A percentile compares a stretch with the other conserved stretches of the same genome.
phyloP scores from a whole-genome alignment of 805 yeast species.

The Lipomyces sp. region DNA sequence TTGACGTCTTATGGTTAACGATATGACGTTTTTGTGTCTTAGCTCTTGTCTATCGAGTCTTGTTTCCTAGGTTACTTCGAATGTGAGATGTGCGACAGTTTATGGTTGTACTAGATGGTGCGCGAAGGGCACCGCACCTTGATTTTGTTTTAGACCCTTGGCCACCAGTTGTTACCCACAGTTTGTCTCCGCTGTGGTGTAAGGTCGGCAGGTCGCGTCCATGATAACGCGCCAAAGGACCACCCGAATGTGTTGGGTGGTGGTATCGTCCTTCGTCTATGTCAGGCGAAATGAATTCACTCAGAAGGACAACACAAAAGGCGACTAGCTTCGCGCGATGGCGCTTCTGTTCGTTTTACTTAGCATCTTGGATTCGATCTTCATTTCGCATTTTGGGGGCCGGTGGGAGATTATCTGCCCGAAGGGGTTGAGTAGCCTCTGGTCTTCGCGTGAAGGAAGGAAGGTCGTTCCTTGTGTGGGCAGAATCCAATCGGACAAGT shows the following conservation, averaged over 20 bases:
- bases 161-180: not conserved
- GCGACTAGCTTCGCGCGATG: not conserved
- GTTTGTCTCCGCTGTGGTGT: not conserved
- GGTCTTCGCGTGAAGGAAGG: not conserved
- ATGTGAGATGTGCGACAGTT: not conserved
- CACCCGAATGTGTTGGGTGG: not conserved
- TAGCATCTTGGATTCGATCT: not conserved
- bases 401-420: not conserved
- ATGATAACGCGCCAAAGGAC: not conserved
- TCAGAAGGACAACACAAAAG: not conserved
- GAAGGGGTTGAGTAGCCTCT: not conserved
- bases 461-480: not conserved
- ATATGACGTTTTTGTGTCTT: not conserved
- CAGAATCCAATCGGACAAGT: no score
- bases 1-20: not conserved
- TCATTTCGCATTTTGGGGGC: not conserved
- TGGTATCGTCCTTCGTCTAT: slow-evolving; percentile 2
- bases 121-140: no score
- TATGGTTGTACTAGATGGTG: no score
- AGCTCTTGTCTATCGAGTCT: not conserved
- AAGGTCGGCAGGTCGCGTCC: not conserved
- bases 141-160: no score
- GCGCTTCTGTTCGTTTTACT: not conserved
- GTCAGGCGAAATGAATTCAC: not conserved
- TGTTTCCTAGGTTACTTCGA: not conserved